These are phyloP conservation scores for Paecilomyces formosus DNA, from an alignment of 2,329 filamentous ascomycete species.

Conservation along the genomic window DNA sequence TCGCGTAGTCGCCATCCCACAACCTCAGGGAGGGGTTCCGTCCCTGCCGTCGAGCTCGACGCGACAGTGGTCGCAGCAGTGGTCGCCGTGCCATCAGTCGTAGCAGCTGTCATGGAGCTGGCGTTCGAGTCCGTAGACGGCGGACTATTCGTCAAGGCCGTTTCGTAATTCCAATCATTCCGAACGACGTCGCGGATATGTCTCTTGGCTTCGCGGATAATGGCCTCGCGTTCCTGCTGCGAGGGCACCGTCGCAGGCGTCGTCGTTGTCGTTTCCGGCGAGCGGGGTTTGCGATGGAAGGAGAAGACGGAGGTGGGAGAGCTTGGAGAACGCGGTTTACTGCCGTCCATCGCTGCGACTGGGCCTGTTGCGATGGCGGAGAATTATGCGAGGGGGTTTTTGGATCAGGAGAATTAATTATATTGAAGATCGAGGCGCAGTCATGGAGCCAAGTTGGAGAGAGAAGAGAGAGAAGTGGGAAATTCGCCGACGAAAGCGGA, in stretches of 20 bases:
- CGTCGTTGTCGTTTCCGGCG: slow-evolving; percentile 9
- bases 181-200: slow-evolving; percentile 33
- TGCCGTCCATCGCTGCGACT: neutral
- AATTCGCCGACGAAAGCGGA: neutral
- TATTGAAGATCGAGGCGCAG: neutral
- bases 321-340: neutral
- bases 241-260: slow-evolving; percentile 16
- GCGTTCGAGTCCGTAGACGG: slow-evolving; percentile 11
- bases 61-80: neutral
- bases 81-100: neutral
- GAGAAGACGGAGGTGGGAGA: slow-evolving; percentile 10
- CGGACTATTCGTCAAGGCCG: slow-evolving; percentile 7
- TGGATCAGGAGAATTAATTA: neutral
- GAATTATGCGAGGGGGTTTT: neutral
- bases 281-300: slow-evolving; percentile 14
- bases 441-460: neutral
- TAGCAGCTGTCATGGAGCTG: slow-evolving; percentile 11
- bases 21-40: slow-evolving; percentile 11
- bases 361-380: neutral
- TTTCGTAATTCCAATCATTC: slow-evolving; percentile 35
- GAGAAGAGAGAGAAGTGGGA: neutral
- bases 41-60: neutral
- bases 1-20: slow-evolving; percentile 29
- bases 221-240: slow-evolving; percentile 22
- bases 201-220: slow-evolving; percentile 33